These are phyloP conservation scores for Picocystis sp. DNA, from an alignment of 163 green algal species.

Conservation along the genomic window DNA sequence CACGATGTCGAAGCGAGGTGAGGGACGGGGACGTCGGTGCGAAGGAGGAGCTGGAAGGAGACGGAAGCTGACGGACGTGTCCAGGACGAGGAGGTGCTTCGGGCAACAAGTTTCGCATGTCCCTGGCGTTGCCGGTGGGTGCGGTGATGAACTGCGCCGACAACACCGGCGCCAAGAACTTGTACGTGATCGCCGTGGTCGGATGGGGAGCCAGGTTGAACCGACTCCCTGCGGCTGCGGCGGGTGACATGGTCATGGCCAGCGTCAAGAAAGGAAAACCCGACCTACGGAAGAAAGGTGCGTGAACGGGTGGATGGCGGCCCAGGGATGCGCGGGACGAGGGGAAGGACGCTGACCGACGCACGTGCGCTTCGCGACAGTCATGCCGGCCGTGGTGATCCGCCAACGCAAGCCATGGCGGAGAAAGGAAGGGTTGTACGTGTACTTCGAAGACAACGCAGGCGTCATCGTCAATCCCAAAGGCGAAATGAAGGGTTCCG, in stretches of 20 bases:
- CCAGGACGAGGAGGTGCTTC: constrained; percentile 58
- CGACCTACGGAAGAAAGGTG: constrained; percentile 98
- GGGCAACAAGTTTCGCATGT: constrained; percentile 98
- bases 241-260: constrained; percentile 95
- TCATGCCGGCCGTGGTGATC: constrained; percentile 92
- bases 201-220: constrained; percentile 91
- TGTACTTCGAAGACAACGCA: constrained; percentile 99
- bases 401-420: constrained; percentile 95
- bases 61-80: no score
- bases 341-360: neutral
- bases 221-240: constrained; percentile 67
- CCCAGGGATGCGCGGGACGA: no score
- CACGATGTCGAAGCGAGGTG: constrained; percentile 6
- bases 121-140: constrained; percentile 82
- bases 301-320: constrained; percentile 2
- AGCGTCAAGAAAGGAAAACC: constrained; percentile 99
- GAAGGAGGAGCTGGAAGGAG: no score
- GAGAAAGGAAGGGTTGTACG: constrained; percentile 93
- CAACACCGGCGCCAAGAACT: constrained; percentile 98
- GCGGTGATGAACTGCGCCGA: constrained; percentile 98
- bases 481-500: constrained; percentile 99
- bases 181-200: constrained; percentile 94
- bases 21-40: no score
- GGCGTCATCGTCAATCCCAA: constrained; percentile 99
- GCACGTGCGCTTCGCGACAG: constrained; percentile 26